Base-by-base conservation (phyloP, 2,329 filamentous ascomycete species). In the Lecanicillium sp. region DNA sequence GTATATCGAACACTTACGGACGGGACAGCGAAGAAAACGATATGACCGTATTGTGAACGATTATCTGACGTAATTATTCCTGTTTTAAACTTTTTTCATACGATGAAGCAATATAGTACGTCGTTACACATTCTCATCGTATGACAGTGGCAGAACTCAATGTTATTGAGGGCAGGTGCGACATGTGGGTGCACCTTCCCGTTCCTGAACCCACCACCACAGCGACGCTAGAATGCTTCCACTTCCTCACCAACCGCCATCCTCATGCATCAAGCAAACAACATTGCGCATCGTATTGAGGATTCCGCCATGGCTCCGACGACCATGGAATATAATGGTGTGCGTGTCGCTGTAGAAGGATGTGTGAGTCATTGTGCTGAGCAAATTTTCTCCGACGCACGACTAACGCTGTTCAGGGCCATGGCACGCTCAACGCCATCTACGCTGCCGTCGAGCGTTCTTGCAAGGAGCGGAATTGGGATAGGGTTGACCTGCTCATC, bases 381-480 rank as follows among this genome's bases (percentile, higher is more conserved):
- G 9, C 7, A 15, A 20, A 11, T 24, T 15, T 29, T 19, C 9
- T 5, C 20, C 26, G 4, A 3, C 20, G 10, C 20, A 35, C 10
- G 8, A 35, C 23, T 36, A 23, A 48, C 15, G n/a, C 57, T 63
- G 39, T 33, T 5, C 51, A 93, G 87, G 91, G 91, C 50, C 93
- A 98, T 68, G 93, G 93, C 54, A 88, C 84, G 1, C 79, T 98
- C 44, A 79, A 97, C 63, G 86, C 88, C 49, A 97, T 98, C 57
- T 98, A 97, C 65, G 80, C 85, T 1, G 84, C 87, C 1, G 79
- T 95, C 21, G 71, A 77, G 33, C 74, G 79, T 54, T 77, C 88
- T 9, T 87, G 84, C 64, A 72, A 80, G 54, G 71, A 77, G 38
- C 86, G 86, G 57, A 78, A 78, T 20, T 96, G 91, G 90, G 74